Evolutionary conservation across 2,329 filamentous ascomycete genomes (phyloP), one percentile per base, ranked within the genome.

Genomic region (Penicillium polonicum): DNA sequence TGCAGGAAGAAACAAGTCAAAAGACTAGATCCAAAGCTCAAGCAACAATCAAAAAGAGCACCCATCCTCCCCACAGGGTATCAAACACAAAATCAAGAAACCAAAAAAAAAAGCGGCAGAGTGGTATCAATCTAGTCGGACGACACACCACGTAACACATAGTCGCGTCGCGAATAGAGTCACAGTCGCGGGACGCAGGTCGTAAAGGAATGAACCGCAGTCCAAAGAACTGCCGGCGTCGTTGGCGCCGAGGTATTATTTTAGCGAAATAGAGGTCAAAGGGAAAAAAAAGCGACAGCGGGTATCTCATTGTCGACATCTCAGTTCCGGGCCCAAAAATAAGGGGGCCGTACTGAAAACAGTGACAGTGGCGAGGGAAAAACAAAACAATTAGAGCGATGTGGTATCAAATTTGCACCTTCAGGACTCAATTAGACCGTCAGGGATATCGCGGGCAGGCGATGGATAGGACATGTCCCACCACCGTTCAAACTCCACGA

Each of bases 401-500:
- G 59, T 61, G 65, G 55, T 64, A 61, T 64, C 52, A 61, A 57
- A 61, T 58, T 60, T 61, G 59, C 59, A 66, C 52, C 60, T 43
- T 63, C 42, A 55, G 52, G 57, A 55, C 60, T 60, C 46, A 43
- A 50, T 48, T 33, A 57, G 63, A 63, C 67, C 65, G 58, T 65
- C 63, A 43, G 56, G 61, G 52, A 45, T 55, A 62, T 59, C 55
- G 60, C 64, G 64, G 65, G 60, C 61, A 54, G 64, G 61, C 63
- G 66, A 67, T 61, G 70, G 53, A 61, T 59, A 67, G 65, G 72
- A 62, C 62, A 70, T 56, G 59, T 74, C 74, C 75, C 74, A 77
- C 74, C 73, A 77, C 62, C 74, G 72, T 66, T 77, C 74, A 66
- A 70, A 76, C 68, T 76, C 73, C 59, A 74, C 63, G 52, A 68